Percentiles rank a stretch among this genome's conserved stretches.
These are phyloP conservation scores for Xylaria sp. DNA, from an alignment of 495 filamentous ascomycete species.

Conservation along the genomic window DNA sequence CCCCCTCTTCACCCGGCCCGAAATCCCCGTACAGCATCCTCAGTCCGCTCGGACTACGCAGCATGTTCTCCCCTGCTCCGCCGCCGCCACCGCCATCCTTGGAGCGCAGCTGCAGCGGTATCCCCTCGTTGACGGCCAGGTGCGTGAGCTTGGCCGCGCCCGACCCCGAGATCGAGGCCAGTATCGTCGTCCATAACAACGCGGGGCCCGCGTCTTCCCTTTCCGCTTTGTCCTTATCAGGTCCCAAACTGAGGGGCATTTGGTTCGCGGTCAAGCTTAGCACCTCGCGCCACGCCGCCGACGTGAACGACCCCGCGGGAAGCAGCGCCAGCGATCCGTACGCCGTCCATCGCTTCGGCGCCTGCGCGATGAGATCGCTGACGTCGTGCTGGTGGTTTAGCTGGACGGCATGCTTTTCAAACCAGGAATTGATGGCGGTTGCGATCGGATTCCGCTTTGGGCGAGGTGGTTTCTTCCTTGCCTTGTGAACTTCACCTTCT, in stretches of 20 bases:
- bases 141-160: slow-evolving; percentile 61
- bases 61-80: slow-evolving; percentile 59
- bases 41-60: slow-evolving; percentile 70
- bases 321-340: slow-evolving; percentile 76
- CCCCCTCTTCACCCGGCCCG: slow-evolving; percentile 48
- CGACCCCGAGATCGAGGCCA: slow-evolving; percentile 55
- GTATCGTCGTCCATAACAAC: slow-evolving; percentile 51
- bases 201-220: slow-evolving; percentile 4
- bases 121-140: slow-evolving; percentile 76
- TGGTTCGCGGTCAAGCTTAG: slow-evolving; percentile 33
- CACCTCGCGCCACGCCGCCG: slow-evolving; percentile 54
- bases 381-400: neutral
- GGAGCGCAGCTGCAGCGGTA: slow-evolving; percentile 52
- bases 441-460: slow-evolving; percentile 40
- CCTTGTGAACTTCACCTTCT: slow-evolving; percentile 8
- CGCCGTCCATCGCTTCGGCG: slow-evolving; percentile 70
- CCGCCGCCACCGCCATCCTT: neutral
- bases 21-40: slow-evolving; percentile 72
- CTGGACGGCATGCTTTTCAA: neutral
- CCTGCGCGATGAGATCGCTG: slow-evolving; percentile 42
- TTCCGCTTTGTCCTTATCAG: neutral
- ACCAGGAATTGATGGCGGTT: slow-evolving; percentile 33
- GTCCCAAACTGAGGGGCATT: slow-evolving; percentile 3
- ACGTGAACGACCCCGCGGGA: slow-evolving; percentile 63
- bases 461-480: slow-evolving; percentile 30